Percentiles rank a stretch among this genome's conserved stretches.
These are phyloP conservation scores for Diaporthe sp. DNA, from an alignment of 2,329 filamentous ascomycete species.

Conservation along the genomic window DNA sequence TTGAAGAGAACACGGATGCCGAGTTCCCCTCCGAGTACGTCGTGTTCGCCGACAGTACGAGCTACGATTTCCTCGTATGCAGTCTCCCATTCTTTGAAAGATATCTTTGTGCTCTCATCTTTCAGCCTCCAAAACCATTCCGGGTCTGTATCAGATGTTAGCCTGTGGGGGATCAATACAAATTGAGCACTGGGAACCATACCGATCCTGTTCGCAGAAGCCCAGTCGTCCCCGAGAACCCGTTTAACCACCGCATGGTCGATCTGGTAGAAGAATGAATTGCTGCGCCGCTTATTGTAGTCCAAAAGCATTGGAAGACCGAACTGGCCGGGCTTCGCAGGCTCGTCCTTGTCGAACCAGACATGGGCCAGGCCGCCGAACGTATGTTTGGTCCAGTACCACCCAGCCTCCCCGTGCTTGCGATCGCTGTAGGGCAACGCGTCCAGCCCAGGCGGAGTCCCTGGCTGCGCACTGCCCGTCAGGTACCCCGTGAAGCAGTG, in stretches of 20 bases:
- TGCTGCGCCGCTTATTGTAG: neutral
- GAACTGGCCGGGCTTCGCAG: neutral
- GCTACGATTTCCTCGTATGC: neutral
- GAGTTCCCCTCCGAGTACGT: neutral
- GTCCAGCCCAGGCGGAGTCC: neutral
- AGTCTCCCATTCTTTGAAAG: neutral
- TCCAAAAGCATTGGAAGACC: neutral
- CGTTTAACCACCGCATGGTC: neutral
- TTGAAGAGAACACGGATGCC: neutral
- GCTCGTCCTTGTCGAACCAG: neutral
- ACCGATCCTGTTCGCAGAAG: neutral
- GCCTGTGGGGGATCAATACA: neutral
- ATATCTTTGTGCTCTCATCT: neutral
- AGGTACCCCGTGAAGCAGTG: conserved; percentile 28
- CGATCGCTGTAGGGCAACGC: neutral
- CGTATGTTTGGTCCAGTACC: neutral
- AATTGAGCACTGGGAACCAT: too few relatives aligned
- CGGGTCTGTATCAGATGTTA: neutral
- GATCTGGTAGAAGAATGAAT: conserved; percentile 1
- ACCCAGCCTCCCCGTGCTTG: neutral
- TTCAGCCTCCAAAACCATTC: neutral
- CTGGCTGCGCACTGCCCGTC: neutral
- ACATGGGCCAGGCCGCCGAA: conserved; percentile 5
- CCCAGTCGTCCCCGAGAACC: neutral
- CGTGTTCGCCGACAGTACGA: neutral